These are phyloP conservation scores for Cetradonia linearis DNA, from an alignment of 495 filamentous ascomycete genomes.

Conservation along the genomic window DNA sequence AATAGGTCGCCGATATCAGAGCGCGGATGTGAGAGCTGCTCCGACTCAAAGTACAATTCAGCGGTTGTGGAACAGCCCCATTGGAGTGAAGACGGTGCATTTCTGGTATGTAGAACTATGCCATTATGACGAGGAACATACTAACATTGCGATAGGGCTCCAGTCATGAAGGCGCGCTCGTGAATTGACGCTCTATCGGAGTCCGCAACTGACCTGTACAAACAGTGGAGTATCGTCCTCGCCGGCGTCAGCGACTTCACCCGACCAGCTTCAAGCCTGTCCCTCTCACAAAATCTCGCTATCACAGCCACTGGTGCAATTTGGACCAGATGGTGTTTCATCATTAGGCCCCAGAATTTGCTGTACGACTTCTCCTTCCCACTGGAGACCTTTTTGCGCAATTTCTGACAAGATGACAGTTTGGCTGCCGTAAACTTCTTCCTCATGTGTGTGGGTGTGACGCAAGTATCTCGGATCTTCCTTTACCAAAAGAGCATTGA, in stretches of 20 bases:
- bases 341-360: constrained; percentile 87
- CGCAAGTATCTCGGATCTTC: constrained; percentile 70
- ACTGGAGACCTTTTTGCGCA: not conserved
- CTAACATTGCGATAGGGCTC: constrained; percentile 52
- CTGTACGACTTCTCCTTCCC: constrained; percentile 44
- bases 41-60: constrained; percentile 50
- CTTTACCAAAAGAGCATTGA: constrained; percentile 54
- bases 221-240: constrained; percentile 79
- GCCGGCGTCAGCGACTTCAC: constrained; percentile 85
- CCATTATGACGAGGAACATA: not conserved
- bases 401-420: constrained; percentile 32
- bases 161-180: constrained; percentile 78
- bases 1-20: constrained; percentile 55
- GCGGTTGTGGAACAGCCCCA: constrained; percentile 74
- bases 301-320: constrained; percentile 83
- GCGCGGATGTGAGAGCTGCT: constrained; percentile 43
- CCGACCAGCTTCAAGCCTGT: constrained; percentile 86
- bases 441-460: constrained; percentile 74
- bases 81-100: constrained; percentile 92
- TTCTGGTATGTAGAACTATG: constrained; percentile 64
- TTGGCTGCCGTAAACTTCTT: constrained; percentile 98
- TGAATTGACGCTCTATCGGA: not conserved
- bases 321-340: constrained; percentile 97
- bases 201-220: constrained; percentile 15
- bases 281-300: constrained; percentile 80